A percentile compares a stretch with the other conserved stretches of the same genome.
Evolutionary conservation across 2,329 filamentous ascomycete genomes (phyloP).

Genomic region (Nothophoma quercina): DNA sequence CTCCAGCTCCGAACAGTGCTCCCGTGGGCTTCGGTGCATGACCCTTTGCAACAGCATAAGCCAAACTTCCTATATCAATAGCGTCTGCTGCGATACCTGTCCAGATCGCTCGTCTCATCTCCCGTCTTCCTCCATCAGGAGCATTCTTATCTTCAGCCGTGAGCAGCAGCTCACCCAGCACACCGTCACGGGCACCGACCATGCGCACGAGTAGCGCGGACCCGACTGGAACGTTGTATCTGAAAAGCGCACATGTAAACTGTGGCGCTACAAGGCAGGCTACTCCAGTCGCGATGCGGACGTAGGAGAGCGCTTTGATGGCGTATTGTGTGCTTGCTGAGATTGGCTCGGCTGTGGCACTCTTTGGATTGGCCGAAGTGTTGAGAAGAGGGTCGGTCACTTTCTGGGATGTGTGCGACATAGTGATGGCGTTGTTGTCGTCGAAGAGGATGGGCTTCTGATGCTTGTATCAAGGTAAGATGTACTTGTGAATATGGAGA

Average conservation of each 20-base stretch:
- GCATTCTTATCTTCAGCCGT: conserved; percentile 30
- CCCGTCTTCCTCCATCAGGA: conserved; percentile 20
- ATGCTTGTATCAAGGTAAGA: background rate
- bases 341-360: conserved; percentile 12
- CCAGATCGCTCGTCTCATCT: conserved; percentile 36
- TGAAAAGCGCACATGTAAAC: conserved; percentile 30
- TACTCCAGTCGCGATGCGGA: conserved; percentile 31
- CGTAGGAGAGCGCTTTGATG: conserved; percentile 30
- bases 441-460: background rate
- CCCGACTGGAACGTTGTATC: conserved; percentile 21
- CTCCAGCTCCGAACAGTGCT: conserved; percentile 27
- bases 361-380: conserved; percentile 11
- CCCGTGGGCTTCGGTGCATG: conserved; percentile 24
- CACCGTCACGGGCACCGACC: conserved; percentile 32
- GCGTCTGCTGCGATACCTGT: conserved; percentile 28
- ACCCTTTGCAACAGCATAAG: conserved; percentile 31
- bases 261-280: conserved; percentile 31
- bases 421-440: background rate
- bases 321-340: conserved; percentile 18
- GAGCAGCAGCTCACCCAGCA: conserved; percentile 34
- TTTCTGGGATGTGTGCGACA: background rate
- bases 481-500: background rate
- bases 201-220: conserved; percentile 28
- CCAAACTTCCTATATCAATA: conserved; percentile 30
- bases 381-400: conserved; percentile 25